Base-by-base conservation (phyloP, 768 basidiomycete species). In the Leccinum pellstonianum region DNA sequence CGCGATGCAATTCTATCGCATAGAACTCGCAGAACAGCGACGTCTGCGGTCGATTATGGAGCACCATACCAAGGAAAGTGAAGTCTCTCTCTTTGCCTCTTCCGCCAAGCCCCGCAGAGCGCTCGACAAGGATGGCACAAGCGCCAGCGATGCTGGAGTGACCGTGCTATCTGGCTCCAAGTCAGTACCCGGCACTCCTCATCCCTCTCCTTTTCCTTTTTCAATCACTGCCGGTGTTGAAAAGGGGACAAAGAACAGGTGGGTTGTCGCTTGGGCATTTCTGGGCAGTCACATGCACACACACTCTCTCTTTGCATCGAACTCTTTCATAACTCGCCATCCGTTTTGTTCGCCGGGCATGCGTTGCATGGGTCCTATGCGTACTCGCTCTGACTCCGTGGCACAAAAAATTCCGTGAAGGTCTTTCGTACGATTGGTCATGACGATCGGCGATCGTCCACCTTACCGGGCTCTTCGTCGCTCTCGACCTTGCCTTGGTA, bases 151-250 rank as follows among this genome's bases (percentile, higher is more conserved):
- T 56, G 25, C 29, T 17, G 47, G 29, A 10, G 10, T 54, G 53
- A 51, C 43, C 21, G 38, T 64, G 27, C 64, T 53, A 47, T 49
- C 48, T 8, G 52, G 57, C 14, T 59, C 62, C 27, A 73, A 62
- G 48, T 62, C 64, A 8, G 56, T 59, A 1, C 70, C 66, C 19
- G 59, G 59, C 6, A 66, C 67, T 1, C 68, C 70, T 12, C 59
- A 62, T 37, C 59, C 54, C 9, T 21, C 55, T 4, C 47, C 49
- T 53, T 56, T 95, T 89, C 95, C 94, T 8, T 97, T 89, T 71
- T 93, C 91, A 55, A 98, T 98, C 62, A 96, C 93, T 0, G 96
- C 96, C 6, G 96, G 92, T 2, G 85, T 98, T 10, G 96, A 98
- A 75, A 91, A 96, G 69, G 96, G 96, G 9, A 80, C 86, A 19